Evolutionary conservation across 202 grass and related monocot genomes (phyloP), one percentile per base, ranked within the genome.

Genomic region (Digitaria exilis): DNA sequence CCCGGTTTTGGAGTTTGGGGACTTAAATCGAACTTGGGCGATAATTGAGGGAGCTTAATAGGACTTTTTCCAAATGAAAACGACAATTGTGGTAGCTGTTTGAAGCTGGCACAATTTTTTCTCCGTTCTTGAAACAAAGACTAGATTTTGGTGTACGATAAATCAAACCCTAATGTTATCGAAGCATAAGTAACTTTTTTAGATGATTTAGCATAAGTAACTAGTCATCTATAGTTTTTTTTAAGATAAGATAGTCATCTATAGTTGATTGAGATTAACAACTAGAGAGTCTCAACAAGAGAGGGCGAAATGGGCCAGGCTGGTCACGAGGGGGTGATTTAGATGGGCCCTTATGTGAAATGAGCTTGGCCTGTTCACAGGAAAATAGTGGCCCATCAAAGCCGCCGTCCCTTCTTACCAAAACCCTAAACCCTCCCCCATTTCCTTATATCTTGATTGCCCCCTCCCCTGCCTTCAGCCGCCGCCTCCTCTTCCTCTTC

Each of bases 371-470:
- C 2, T 32, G 26, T 18, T 35, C 43, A 11, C 18, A 28, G 13
- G 6, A 48, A 71, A 19, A 73, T 14, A 1, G 50, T 13, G 24
- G 63, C 64, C 65, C 52, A 57, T 31, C 7, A 13, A 29, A 54
- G 39, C 71, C 78, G 19, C 42, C 7, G 2, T 21, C 4, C 15
- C 42, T 69, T 13, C 43, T 4, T 17, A 25, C 3, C 9, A 6
- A 65, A 66, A 19, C 85, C 71, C 80, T 83, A 61, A 70, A 32
- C 57, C 67, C 17, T 8, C 34, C 14, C 6, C 65, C n/a, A 6
- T 26, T 46, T 25, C 24, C 42, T 11, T 45, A 25, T 82, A 59
- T 73, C 21, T 73, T 9, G 61, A 61, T 17, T 16, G 22, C 1
- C n/a, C n/a, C n/a, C 37, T 52, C 17, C 18, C 19, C 17, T 54